Percentiles rank a stretch among this genome's conserved stretches.
Evolutionary conservation across 2,329 filamentous ascomycete genomes (phyloP).

Genomic region (Reticulascus tulasneorum): DNA sequence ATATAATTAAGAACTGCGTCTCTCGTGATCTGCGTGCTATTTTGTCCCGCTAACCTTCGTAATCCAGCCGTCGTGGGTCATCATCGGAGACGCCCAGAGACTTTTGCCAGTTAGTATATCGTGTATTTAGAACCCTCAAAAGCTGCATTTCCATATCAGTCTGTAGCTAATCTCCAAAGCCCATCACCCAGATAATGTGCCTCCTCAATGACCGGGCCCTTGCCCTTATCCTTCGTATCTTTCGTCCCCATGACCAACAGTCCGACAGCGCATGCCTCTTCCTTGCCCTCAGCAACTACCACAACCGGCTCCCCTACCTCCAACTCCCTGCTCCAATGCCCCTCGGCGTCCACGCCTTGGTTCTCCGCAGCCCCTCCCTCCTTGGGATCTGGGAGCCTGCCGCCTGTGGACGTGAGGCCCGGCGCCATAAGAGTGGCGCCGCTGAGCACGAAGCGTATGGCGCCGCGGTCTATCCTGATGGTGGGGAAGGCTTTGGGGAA

Average conservation of each 20-base stretch:
- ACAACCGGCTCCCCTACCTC: constrained; percentile 80
- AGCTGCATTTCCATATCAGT: constrained; percentile 32
- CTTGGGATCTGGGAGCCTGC: constrained; percentile 62
- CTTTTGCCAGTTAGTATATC: too few species aligned
- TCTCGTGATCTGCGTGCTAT: too few species aligned
- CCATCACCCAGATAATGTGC: constrained; percentile 94
- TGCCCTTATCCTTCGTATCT: constrained; percentile 91
- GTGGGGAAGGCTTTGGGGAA: constrained; percentile 82
- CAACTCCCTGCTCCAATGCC: constrained; percentile 62
- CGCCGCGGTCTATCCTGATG: constrained; percentile 88
- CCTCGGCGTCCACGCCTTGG: constrained; percentile 46
- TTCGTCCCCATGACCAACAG: constrained; percentile 78
- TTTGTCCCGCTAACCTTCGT: too few species aligned
- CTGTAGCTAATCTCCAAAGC: constrained; percentile 68
- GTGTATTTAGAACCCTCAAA: too few species aligned
- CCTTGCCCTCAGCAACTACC: constrained; percentile 89
- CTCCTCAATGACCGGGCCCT: constrained; percentile 89
- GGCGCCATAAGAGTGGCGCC: constrained; percentile 96
- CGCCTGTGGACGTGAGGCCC: constrained; percentile 80
- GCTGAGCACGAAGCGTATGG: constrained; percentile 91
- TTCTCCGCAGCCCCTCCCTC: constrained; percentile 35
- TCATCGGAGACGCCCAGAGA: too few species aligned
- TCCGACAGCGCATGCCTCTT: constrained; percentile 84
- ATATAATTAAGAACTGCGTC: too few species aligned
- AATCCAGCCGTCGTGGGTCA: too few species aligned